Conservation (phyloP, 441 rosid genomes). For the Flueggea neowawraea region DNA sequence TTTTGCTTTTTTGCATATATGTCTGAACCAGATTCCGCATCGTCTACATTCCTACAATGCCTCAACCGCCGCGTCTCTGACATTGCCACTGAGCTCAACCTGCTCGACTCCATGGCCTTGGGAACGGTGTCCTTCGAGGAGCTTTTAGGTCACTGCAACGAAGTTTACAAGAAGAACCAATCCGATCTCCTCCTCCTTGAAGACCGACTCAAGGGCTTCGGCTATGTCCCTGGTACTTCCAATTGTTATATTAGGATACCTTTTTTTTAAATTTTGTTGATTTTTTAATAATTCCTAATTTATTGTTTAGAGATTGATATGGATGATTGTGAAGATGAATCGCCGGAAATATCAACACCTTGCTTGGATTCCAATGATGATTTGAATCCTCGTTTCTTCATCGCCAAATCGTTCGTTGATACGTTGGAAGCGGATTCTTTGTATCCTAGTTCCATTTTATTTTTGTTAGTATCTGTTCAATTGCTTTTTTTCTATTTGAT, state of each 20-base stretch:
- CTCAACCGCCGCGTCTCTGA: conserved; percentile 58
- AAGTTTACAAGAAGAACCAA: conserved; percentile 20
- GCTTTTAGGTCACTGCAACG: conserved; percentile 70
- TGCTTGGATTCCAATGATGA: conserved; percentile 22
- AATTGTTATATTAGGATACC: too few species aligned
- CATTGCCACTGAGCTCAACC: conserved; percentile 19
- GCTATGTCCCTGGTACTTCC: conserved; percentile 13
- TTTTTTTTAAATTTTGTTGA: too few species aligned
- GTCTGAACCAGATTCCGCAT: conserved; percentile 57
- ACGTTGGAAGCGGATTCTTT: conserved; percentile 57
- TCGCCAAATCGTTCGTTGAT: conserved; percentile 26
- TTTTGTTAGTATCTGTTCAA: not conserved
- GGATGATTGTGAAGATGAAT: conserved; percentile 30
- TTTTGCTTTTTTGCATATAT: not conserved
- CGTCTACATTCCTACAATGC: conserved; percentile 68
- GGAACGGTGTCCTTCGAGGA: conserved; percentile 30
- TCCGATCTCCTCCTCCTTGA: conserved; percentile 8
- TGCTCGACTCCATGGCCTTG: conserved; percentile 25
- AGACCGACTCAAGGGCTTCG: conserved; percentile 10
- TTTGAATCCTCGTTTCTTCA: conserved; percentile 18
- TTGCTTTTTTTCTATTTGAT: not conserved
- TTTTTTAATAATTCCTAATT: too few species aligned
- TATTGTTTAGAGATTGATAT: conserved; percentile 25
- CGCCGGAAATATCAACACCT: conserved; percentile 12
- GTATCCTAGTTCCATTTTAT: conserved; percentile 49